phyloP scores from a whole-genome alignment of 2,329 filamentous ascomycete genomes.

The Ceratocystis papillata region DNA sequence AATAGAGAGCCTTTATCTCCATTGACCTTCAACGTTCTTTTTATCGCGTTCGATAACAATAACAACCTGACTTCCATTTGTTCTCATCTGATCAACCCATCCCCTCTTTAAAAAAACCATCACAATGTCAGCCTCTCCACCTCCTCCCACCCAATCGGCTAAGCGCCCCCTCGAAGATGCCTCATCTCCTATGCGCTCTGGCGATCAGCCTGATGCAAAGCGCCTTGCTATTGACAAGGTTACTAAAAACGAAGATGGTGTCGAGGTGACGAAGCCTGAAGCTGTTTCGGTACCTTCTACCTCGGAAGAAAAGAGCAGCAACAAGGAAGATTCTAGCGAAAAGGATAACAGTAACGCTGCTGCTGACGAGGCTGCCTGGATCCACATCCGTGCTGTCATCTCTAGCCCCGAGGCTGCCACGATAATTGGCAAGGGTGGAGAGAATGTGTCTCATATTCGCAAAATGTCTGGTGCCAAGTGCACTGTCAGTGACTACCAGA shows the following conservation, averaged over 20 bases:
- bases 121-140: conserved; percentile 64
- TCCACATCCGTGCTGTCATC: conserved; percentile 93
- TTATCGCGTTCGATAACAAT: conserved; percentile 3
- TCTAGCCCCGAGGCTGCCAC: conserved; percentile 95
- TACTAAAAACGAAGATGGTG: conserved; percentile 54
- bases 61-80: neutral
- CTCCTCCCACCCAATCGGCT: conserved; percentile 55
- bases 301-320: conserved; percentile 39
- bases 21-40: conserved; percentile 12
- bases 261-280: conserved; percentile 36
- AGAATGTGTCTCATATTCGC: conserved; percentile 95
- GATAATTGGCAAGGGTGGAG: conserved; percentile 95
- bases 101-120: conserved; percentile 27
- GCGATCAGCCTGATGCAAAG: conserved; percentile 93
- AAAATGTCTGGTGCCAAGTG: conserved; percentile 94
- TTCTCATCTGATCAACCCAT: neutral
- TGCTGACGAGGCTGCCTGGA: conserved; percentile 90
- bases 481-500: conserved; percentile 96
- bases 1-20: conserved; percentile 15
- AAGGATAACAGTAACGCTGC: conserved; percentile 38
- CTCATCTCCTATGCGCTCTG: conserved; percentile 82
- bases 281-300: conserved; percentile 32
- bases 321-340: conserved; percentile 37
- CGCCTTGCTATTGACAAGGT: conserved; percentile 91
- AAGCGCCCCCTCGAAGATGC: conserved; percentile 98